Evolutionary conservation across 2,329 filamentous ascomycete species (phyloP), one percentile per base, ranked within the genome.

Genomic region (Neopestalotiopsis rosae): DNA sequence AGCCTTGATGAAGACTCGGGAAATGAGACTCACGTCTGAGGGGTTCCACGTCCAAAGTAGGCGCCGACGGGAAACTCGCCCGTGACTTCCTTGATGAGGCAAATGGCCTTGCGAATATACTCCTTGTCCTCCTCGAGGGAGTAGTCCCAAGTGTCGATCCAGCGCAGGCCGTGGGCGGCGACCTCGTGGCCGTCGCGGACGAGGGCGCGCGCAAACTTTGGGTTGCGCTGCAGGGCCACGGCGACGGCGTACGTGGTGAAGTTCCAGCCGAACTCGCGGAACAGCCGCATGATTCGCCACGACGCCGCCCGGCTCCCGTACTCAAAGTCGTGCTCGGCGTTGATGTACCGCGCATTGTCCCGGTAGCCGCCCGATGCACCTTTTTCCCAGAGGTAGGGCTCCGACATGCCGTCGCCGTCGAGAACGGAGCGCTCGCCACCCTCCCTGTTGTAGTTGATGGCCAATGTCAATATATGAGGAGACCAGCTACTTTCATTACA

Each of bases 161-260:
- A 84, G 61, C 81, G 71, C 32, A 80, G 77, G 17, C 80, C 82
- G 70, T 84, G 82, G 14, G 79, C 78, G 2, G 78, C 80, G 57
- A 83, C 79, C 71, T 83, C 81, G 68, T 83, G 80, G 2, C 81
- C 79, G 34, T 82, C 79, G 42, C 79, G 75, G 2, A 82, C 77
- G 34, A 80, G 80, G 4, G 80, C 81, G 65, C 79, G 76, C 6
- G 78, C 81, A 64, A 82, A 81, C 20, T 74, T 74, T 0, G 81
- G 81, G 70, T 83, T 82, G 52, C 79, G 74, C 70, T 83, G 77
- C 71, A 83, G 76, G 1, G 82, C 81, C 20, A 78, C 73, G 1
- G 79, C 81, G 6, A 84, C 77, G 1, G 81, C 81, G 68, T 79
- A 84, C 1, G 81, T 77, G 1, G 82, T 84, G 68, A 83, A 82